Evolutionary conservation across 1,139 yeast species (phyloP), one percentile per base, ranked within the genome.

Genomic region (Taphrina flavorubra): DNA sequence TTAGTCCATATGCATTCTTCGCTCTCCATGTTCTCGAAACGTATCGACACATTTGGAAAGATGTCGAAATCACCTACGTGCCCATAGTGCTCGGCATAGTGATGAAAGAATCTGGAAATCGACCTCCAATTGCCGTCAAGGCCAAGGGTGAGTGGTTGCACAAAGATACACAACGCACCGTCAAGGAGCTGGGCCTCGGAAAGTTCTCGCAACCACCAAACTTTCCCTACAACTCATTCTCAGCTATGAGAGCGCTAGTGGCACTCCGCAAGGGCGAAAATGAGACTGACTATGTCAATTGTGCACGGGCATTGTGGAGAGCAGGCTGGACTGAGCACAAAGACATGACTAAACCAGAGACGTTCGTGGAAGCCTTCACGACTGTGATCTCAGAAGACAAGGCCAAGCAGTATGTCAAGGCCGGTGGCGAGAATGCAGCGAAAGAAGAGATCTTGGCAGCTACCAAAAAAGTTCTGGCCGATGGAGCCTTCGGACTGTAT

Each of bases 271-370:
- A 56, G 10, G 60, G 61, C 25, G 67, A 63, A 55, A 25, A 31
- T 11, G 61, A 63, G 25, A 34, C 25, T 36, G 61, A 63, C 61
- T 63, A 49, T 25, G 13, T 55, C 44, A 63, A 63, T 31, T 63
- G 67, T 55, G 67, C 67, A 25, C 42, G 53, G 37, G 61, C 61
- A 13, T 31, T 63, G 16, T 53, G 60, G 61, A 46, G 67, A 13
- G 56, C 67, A 1, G 67, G 55, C 20, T 63, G 67, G 67, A 63
- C 67, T 4, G 67, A 63, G 56, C 67, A 63, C 67, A 63, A 63
- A 31, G 67, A 63, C 39, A 63, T 63, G 67, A 18, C 13, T 25
- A 44, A 44, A 6, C 55, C 59, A n/a, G 55, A 53, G 18, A 57
- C 59, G 34, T 42, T 31, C 8, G 25, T 63, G 10, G 67, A 42